Conservation (phyloP, 768 basidiomycete species). For the Termitomyces sp. region DNA sequence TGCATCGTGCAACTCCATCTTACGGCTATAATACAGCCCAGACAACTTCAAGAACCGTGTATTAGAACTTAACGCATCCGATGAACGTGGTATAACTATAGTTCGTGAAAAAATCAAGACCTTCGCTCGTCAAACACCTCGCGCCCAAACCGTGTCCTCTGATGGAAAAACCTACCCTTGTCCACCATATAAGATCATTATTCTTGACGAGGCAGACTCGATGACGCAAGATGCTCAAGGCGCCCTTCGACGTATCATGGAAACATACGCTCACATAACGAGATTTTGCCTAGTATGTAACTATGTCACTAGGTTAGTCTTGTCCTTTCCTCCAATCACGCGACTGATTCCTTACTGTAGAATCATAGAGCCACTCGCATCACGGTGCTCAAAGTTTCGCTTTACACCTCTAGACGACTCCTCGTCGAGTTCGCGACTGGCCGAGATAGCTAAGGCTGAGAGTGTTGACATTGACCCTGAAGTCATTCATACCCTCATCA, state of each 20-base stretch:
- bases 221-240: constrained; percentile 99
- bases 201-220: constrained; percentile 97
- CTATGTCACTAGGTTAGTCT: constrained; percentile 87
- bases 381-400: constrained; percentile 98
- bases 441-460: constrained; percentile 78
- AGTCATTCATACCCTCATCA: constrained; percentile 71
- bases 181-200: constrained; percentile 98
- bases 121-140: constrained; percentile 90
- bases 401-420: constrained; percentile 86
- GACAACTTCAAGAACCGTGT: constrained; percentile 93
- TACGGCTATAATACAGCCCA: constrained; percentile 51
- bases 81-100: constrained; percentile 95
- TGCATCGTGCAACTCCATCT: constrained; percentile 1
- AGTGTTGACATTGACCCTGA: constrained; percentile 48
- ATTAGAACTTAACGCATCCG: constrained; percentile 96
- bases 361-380: constrained; percentile 97
- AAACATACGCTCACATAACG: constrained; percentile 95
- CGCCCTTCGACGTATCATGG: constrained; percentile 97
- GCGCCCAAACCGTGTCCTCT: constrained; percentile 67
- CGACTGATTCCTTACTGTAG: constrained; percentile 34
- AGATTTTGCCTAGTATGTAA: constrained; percentile 98
- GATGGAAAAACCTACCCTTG: constrained; percentile 87
- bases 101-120: constrained; percentile 99
- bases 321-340: background rate
- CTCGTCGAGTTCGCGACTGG: constrained; percentile 71